Conservation (phyloP, 192 early-diverging fungal genomes). For the Pecoramyces ruminantium region DNA sequence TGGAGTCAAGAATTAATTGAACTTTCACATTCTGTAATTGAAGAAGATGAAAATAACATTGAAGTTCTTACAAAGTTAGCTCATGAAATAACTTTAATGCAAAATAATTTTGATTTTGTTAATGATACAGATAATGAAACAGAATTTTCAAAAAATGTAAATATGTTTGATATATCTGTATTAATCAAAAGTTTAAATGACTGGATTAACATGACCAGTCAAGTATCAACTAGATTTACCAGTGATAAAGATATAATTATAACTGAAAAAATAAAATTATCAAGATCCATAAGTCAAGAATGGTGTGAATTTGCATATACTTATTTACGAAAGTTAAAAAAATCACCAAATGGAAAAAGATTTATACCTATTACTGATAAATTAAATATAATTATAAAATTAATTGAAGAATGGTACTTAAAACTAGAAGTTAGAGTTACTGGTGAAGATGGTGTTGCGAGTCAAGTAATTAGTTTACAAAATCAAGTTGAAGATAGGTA, state of each 20-base stretch:
- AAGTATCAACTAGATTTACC: constrained; percentile 28
- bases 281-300: constrained; percentile 18
- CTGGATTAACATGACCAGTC: constrained; percentile 27
- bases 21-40: constrained; percentile 32
- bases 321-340: constrained; percentile 24
- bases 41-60: constrained; percentile 31
- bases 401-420: constrained; percentile 30
- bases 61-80: constrained; percentile 26
- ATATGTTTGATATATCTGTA: constrained; percentile 22
- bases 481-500: constrained; percentile 38
- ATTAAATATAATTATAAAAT: constrained; percentile 13
- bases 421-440: constrained; percentile 25
- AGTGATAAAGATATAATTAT: constrained; percentile 24
- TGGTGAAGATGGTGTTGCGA: constrained; percentile 36
- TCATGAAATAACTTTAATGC: constrained; percentile 23
- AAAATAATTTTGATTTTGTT: constrained; percentile 20
- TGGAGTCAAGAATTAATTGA: constrained; percentile 22
- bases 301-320: constrained; percentile 25
- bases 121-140: constrained; percentile 14
- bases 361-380: constrained; percentile 21
- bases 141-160: constrained; percentile 22
- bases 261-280: constrained; percentile 21
- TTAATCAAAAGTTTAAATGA: constrained; percentile 19
- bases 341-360: constrained; percentile 23
- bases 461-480: constrained; percentile 24